These are phyloP conservation scores for Begonia loranthoides DNA, from an alignment of 306 rosid genomes.

Conservation along the genomic window DNA sequence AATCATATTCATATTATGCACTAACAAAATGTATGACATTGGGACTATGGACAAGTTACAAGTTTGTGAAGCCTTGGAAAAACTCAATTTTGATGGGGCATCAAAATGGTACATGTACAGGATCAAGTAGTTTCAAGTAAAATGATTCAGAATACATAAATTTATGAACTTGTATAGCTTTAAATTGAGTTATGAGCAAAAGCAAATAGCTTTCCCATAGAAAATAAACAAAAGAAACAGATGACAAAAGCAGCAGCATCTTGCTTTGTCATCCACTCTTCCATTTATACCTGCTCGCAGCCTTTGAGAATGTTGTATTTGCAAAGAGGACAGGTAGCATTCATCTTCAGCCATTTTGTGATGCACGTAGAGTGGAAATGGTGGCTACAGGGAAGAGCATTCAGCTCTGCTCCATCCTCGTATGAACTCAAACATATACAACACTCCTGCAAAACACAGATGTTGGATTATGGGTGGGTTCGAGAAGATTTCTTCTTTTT, in stretches of 20 bases:
- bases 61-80: too few relatives aligned
- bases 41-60: too few relatives aligned
- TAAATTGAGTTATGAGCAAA: too few relatives aligned
- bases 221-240: not conserved
- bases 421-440: conserved; percentile 87
- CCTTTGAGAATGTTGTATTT: conserved; percentile 88
- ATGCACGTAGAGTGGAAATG: conserved; percentile 80
- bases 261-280: not conserved
- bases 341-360: conserved; percentile 89
- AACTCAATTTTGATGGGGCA: too few relatives aligned
- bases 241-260: not conserved
- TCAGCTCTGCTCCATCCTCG: conserved; percentile 82
- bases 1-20: too few relatives aligned
- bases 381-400: conserved; percentile 91
- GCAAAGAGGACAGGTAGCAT: conserved; percentile 98
- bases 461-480: conserved; percentile 2
- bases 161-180: too few relatives aligned
- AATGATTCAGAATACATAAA: too few relatives aligned
- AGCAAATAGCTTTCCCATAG: too few relatives aligned
- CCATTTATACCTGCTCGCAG: conserved; percentile 48
- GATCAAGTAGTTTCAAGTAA: too few relatives aligned
- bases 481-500: too few relatives aligned
- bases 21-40: too few relatives aligned
- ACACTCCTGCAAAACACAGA: conserved; percentile 55
- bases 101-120: too few relatives aligned